Conservation (phyloP, 345 rosid species). For the Gossypium australe region DNA sequence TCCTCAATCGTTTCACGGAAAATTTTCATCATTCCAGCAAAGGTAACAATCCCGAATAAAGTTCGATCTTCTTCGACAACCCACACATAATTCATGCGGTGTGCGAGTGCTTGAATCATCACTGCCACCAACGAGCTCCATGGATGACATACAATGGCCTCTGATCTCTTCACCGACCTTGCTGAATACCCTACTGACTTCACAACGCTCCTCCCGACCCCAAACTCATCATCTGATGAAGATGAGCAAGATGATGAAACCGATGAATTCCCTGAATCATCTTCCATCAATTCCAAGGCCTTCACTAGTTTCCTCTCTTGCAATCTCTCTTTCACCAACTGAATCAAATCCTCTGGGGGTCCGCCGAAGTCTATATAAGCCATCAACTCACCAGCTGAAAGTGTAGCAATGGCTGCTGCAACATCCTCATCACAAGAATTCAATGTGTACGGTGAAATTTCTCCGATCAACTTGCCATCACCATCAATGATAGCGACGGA, state of each 20-base stretch:
- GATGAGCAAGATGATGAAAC: conserved; percentile 21
- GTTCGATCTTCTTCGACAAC: conserved; percentile 47
- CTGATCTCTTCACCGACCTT: conserved; percentile 31
- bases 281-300: conserved; percentile 38
- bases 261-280: conserved; percentile 25
- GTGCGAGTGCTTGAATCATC: conserved; percentile 60
- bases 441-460: conserved; percentile 43
- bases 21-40: conserved; percentile 42
- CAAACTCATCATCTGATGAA: conserved; percentile 47
- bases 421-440: conserved; percentile 38
- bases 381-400: conserved; percentile 52
- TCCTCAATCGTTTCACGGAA: conserved; percentile 37
- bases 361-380: conserved; percentile 46
- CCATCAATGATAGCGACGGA: conserved; percentile 43
- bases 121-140: conserved; percentile 60
- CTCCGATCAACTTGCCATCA: conserved; percentile 39
- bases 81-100: conserved; percentile 49
- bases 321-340: conserved; percentile 39
- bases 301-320: conserved; percentile 34
- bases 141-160: conserved; percentile 42
- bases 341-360: conserved; percentile 38
- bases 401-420: conserved; percentile 48
- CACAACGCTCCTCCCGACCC: conserved; percentile 24
- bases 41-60: conserved; percentile 47
- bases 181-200: conserved; percentile 23